Base-by-base conservation (phyloP, 306 rosid genomes). In the Citrullus mucosospermus region DNA sequence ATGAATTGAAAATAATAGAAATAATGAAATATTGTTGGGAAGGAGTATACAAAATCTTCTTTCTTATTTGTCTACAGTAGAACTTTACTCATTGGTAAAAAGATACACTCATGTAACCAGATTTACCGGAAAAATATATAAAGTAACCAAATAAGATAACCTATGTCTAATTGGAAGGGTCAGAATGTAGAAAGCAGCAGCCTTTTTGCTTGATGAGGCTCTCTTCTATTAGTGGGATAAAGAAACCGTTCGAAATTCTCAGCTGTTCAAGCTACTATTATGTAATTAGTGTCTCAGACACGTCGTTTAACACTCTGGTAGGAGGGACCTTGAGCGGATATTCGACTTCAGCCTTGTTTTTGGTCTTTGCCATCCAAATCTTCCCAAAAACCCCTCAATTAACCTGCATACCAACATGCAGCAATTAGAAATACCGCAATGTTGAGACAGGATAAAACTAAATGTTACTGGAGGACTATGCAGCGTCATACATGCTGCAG, bases 311-410 rank as follows among this genome's bases (percentile, higher is more conserved):
- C 36, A n/a, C 69, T 25, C 80, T 11, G 16, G 82, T 57, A 82
- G 75, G 1, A 81, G 48, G 74, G 87, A 83, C 41, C 73, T 75
- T 67, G 87, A 84, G 41, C 65, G 36, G 60, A 77, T 62, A 13
- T 41, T 82, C 54, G 76, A 63, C 39, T 83, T 70, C 60, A 86
- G 80, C 81, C 79, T 83, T 67, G 84, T 60, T 78, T 22, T 83
- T 41, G 91, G 95, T 77, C 79, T 85, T 81, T 89, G 93, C 96
- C 90, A 86, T 77, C 98, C 96, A 12, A 81, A 77, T 82, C 93
- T 89, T 77, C 89, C 90, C 53, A 95, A 80, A 80, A 92, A 95
- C 85, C 89, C 97, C 87, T 95, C 97, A 30, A 95, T 95, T 85
- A 95, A 75, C 91, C 98, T 91, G 78, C 78, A 73, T 61, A 73